Base-by-base conservation (phyloP, 306 rosid species). In the Alnus rubra region DNA sequence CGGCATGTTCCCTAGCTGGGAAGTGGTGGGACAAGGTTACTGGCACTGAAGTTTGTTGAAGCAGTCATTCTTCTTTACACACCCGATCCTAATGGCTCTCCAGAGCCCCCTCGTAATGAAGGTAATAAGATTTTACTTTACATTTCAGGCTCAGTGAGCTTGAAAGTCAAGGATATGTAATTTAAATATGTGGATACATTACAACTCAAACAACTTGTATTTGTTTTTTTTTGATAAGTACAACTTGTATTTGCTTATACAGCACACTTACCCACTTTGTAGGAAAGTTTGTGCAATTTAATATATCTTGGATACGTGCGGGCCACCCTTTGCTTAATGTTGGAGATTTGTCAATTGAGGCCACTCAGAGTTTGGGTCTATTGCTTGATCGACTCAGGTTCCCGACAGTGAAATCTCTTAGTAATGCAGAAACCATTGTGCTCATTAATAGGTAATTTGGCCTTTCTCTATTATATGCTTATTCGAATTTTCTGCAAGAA, bases 331-430 rank as follows among this genome's bases (percentile, higher is more conserved):
- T 89, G 74, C 98, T 95, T 80, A 91, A 90, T 56, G 80, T 88
- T 81, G 87, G 93, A 79, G 92, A 95, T 88, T 88, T 95, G 82
- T 88, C 94, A 65, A 87, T 89, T 73, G 97, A 95, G 85, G 99
- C 99, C 54, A 93, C 98, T 87, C 92, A 79, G 69, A 87, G 87
- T 87, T 81, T 95, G 93, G 96, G 96, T 79, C 85, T 84, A 65
- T 85, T 95, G 88, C 99, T 95, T 77, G 98, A 95, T 88, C 97
- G 88, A 79, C 97, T 95, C 56, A 88, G 99, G 82, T 75, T 82
- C 78, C 97, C 99, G 76, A 76, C 89, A 53, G 98, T 89, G 86
- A 91, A 88, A 76, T 87, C 97, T 71, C 92, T 89, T 74, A 87
- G 89, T 78, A 88, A 87, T 79, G 74, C 93, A 9, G 90, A 82